Conservation (phyloP, 176 grass and related monocot genomes). For the Stipa capillata region DNA sequence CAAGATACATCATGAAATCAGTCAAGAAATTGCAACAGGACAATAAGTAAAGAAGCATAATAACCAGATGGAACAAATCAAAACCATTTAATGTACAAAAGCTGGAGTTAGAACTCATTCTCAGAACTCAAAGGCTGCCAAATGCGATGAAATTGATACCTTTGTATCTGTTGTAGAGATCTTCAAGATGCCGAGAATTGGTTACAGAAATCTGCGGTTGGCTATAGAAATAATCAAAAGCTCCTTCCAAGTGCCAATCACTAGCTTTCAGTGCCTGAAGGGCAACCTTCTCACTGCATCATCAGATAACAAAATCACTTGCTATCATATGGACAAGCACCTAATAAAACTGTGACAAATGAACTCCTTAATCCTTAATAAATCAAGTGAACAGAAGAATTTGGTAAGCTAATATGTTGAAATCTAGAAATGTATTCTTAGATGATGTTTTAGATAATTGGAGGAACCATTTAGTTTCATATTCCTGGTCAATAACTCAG, state of each 20-base stretch:
- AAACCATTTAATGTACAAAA: background rate
- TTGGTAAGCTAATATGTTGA: background rate
- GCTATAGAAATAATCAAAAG: slow-evolving; percentile 98
- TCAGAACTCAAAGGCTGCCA: background rate
- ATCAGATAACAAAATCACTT: background rate
- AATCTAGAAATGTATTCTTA: background rate
- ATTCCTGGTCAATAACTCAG: background rate
- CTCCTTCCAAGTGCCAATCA: slow-evolving; percentile 97
- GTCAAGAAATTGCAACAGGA: no score
- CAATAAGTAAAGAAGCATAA: background rate
- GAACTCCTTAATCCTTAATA: background rate
- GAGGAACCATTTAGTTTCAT: background rate
- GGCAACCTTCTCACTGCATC: slow-evolving; percentile 85
- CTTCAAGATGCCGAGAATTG: slow-evolving; percentile 75
- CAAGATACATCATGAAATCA: no score
- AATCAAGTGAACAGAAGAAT: background rate
- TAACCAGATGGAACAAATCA: background rate
- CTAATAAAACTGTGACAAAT: background rate
- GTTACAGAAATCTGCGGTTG: slow-evolving; percentile 80
- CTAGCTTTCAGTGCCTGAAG: slow-evolving; percentile 93
- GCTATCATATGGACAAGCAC: background rate
- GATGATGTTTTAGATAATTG: background rate
- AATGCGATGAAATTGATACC: slow-evolving; percentile 36
- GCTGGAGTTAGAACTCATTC: background rate
- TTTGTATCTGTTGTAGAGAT: slow-evolving; percentile 91